Evolutionary conservation across 805 yeast species (phyloP), one percentile per base, ranked within the genome.

Genomic region (Wickerhamomyces sydowiorum): DNA sequence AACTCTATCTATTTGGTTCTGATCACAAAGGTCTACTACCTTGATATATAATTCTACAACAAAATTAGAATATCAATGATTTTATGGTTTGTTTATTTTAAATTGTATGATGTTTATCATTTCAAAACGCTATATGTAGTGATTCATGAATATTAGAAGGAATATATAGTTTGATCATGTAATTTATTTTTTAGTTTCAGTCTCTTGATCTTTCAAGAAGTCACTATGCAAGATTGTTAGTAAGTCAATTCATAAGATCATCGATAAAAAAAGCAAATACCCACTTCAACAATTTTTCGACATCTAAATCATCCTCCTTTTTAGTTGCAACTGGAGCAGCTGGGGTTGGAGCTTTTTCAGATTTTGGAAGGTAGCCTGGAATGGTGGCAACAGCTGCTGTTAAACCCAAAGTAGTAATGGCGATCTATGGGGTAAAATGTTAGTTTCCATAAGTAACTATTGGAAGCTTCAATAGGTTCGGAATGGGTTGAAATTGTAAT

Each of bases 371-470:
- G 35, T 42, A 41, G 8, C 51, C 45, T 17, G 60, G 47, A 29
- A 54, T 50, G 25, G 51, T 53, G 15, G 61, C 62, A 39, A 58
- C 60, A 32, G 58, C 62, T 24, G 59, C 55, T 24, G 65, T 64
- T 15, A 64, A 49, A 19, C 60, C 51, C 15, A 59, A 60, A 23
- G 63, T 57, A 15, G 57, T 61, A 29, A 60, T 51, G 14, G 64
- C 55, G 37, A 60, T 61, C 68, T 62, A 49, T 42, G n/a, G n/a
- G n/a, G n/a, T n/a, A 6, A 14, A 14, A 7, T 9, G n/a, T 27
- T 27, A 22, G 37, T 31, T 7, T 27, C 7, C 15, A 19, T n/a
- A n/a, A n/a, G n/a, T n/a, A n/a, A n/a, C n/a, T n/a, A n/a, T n/a
- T n/a, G n/a, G n/a, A n/a, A n/a, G n/a, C n/a, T n/a, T n/a, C n/a